A percentile compares a stretch with the other conserved stretches of the same genome.
Evolutionary conservation across 495 filamentous ascomycete species (phyloP).

Genomic region (Hypoxylon rickii): DNA sequence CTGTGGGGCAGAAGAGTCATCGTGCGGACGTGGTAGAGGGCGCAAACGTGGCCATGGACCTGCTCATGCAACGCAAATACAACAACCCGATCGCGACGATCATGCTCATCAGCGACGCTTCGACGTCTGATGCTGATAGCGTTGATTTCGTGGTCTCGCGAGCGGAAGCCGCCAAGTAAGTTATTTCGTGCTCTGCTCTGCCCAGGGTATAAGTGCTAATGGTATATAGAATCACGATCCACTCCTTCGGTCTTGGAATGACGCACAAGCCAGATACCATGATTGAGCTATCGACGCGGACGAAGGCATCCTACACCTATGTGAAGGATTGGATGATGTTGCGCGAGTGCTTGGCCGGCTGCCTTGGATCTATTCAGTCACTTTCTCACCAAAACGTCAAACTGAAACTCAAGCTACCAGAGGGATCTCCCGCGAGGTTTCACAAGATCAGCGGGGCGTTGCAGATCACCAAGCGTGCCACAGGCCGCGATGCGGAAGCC

Average conservation of each 20-base stretch:
- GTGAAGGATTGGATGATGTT: constrained; percentile 99
- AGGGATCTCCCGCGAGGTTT: constrained; percentile 96
- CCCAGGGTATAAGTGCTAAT: background rate
- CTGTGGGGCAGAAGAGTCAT: constrained; percentile 94
- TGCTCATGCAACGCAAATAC: constrained; percentile 96
- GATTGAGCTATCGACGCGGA: constrained; percentile 94
- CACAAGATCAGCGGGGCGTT: constrained; percentile 97
- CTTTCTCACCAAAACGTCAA: constrained; percentile 99
- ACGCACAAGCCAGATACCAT: constrained; percentile 99
- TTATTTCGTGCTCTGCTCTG: constrained; percentile 13
- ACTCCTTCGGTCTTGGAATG: constrained; percentile 94
- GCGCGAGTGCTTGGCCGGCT: constrained; percentile 93
- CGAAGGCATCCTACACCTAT: constrained; percentile 96
- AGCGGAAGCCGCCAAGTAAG: constrained; percentile 95
- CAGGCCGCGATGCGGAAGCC: constrained; percentile 92
- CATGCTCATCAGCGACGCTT: constrained; percentile 96
- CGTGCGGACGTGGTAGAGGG: constrained; percentile 97
- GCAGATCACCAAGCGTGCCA: constrained; percentile 97
- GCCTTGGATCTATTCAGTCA: constrained; percentile 90
- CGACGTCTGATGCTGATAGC: constrained; percentile 93
- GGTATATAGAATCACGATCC: constrained; percentile 77
- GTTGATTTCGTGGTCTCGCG: constrained; percentile 98
- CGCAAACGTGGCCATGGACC: constrained; percentile 97
- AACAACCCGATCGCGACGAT: constrained; percentile 97
- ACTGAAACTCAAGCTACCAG: constrained; percentile 89